Base-by-base conservation (phyloP, 2,329 filamentous ascomycete genomes). In the Tolypocladium nubicola region DNA sequence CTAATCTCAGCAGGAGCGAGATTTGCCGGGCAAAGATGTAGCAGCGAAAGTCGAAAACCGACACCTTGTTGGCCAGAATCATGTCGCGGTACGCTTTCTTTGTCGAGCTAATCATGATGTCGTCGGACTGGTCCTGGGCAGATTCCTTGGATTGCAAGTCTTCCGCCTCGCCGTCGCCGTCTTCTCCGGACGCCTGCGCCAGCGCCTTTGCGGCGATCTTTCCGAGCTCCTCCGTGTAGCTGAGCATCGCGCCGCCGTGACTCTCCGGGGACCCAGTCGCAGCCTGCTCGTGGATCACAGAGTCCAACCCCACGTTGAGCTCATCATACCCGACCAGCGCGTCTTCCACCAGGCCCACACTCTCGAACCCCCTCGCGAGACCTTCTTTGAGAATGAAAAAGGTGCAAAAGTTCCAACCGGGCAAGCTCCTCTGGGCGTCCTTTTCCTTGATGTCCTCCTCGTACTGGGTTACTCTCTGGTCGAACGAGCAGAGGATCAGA, bases 351-450 rank as follows among this genome's bases (percentile, higher is more conserved):
- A 99, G 77, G 0, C 95, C 95, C 3, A 97, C 92, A 68, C 90
- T 97, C 71, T 99, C 95, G 63, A 99, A 96, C 0, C 93, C 95
- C 63, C 90, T 83, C 1, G 94, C 93, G 40, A 99, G 76, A 0
- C 94, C 94, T 71, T 99, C 94, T 67, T 99, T 99, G 10, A 99
- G 79, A 19, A 99, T 92, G 70, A 99, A 99, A 70, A 99, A 99
- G 0, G 94, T 99, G 72, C 94, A 97, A 69, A 99, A 99, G 68
- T 99, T 99, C 94, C 94, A 99, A 0, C 94, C 94, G 0, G 94
- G 94, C 21, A 99, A 75, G 39, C 79, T 86, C 52, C 93, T 82
- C 70, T 97, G 92, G 0, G 87, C 83, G 64, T 97, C 93, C 67
- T 92, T 94, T 70, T 97, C 94, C 61, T 90, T 88, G 63, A 99